Percentiles rank a stretch among this genome's conserved stretches.
Conservation (phyloP, 805 yeast species). For the Kazachstania psychrophila region DNA sequence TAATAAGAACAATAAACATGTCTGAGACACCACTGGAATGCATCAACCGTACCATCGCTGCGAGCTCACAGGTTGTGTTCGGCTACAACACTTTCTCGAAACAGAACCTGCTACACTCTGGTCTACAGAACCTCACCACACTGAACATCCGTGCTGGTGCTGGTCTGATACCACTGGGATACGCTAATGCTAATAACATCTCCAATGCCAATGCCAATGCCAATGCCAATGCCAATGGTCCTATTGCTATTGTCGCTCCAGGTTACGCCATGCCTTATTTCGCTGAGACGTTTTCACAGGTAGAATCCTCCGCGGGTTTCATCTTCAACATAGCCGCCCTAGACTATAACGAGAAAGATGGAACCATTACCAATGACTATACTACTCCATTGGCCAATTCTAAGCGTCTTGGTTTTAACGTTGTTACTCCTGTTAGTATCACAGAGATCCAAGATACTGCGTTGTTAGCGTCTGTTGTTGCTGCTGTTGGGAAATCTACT, state of each 20-base stretch:
- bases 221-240: slow-evolving; percentile 10
- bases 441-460: slow-evolving; percentile 62
- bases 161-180: slow-evolving; percentile 70
- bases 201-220: slow-evolving; percentile 22
- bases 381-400: slow-evolving; percentile 54
- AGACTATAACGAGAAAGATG: slow-evolving; percentile 49
- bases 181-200: slow-evolving; percentile 27
- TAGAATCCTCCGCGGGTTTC: slow-evolving; percentile 33
- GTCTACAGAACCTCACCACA: slow-evolving; percentile 33
- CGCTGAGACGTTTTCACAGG: slow-evolving; percentile 46
- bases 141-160: slow-evolving; percentile 79
- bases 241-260: slow-evolving; percentile 44
- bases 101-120: slow-evolving; percentile 49
- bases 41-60: slow-evolving; percentile 43
- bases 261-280: slow-evolving; percentile 60
- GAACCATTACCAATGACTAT: slow-evolving; percentile 54
- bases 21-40: slow-evolving; percentile 49
- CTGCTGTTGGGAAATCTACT: slow-evolving; percentile 32
- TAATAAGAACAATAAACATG: too few species aligned
- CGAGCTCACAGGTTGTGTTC: slow-evolving; percentile 47
- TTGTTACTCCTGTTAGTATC: slow-evolving; percentile 55
- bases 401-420: slow-evolving; percentile 51
- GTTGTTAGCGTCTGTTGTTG: slow-evolving; percentile 52
- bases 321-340: slow-evolving; percentile 69
- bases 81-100: slow-evolving; percentile 62